Percentiles rank a stretch among this genome's conserved stretches.
Conservation (phyloP, 2,329 filamentous ascomycete genomes). For the Septoria linicola region DNA sequence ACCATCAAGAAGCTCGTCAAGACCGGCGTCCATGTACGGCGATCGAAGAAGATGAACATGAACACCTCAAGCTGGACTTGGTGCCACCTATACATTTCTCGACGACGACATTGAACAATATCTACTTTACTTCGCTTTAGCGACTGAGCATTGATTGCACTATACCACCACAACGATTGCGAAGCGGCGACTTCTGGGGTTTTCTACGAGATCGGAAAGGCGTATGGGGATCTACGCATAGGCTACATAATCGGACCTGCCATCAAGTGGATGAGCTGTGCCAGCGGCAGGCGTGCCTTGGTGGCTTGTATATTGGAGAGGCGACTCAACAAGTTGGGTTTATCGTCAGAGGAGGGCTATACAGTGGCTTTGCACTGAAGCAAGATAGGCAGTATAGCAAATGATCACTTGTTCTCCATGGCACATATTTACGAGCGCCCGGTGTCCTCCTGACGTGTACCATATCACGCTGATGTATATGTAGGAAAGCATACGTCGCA, state of each 20-base stretch:
- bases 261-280: background rate
- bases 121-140: background rate
- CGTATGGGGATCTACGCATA: background rate
- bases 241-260: background rate
- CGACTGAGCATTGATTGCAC: background rate
- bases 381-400: no score
- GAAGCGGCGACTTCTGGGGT: background rate
- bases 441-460: no score
- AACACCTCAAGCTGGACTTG: constrained; percentile 22
- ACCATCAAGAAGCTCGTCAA: constrained; percentile 34
- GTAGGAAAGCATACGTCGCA: no score
- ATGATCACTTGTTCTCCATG: background rate
- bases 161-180: constrained; percentile 1
- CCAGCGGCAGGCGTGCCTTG: background rate
- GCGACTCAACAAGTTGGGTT: background rate
- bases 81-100: background rate
- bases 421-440: no score
- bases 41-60: constrained; percentile 21
- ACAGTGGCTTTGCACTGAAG: no score
- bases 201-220: background rate
- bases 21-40: constrained; percentile 32
- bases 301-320: background rate
- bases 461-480: no score
- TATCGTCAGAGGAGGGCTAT: no score
- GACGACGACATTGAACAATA: background rate